These are phyloP conservation scores for Glycine tomentella DNA, from an alignment of 306 rosid species.

Conservation along the genomic window DNA sequence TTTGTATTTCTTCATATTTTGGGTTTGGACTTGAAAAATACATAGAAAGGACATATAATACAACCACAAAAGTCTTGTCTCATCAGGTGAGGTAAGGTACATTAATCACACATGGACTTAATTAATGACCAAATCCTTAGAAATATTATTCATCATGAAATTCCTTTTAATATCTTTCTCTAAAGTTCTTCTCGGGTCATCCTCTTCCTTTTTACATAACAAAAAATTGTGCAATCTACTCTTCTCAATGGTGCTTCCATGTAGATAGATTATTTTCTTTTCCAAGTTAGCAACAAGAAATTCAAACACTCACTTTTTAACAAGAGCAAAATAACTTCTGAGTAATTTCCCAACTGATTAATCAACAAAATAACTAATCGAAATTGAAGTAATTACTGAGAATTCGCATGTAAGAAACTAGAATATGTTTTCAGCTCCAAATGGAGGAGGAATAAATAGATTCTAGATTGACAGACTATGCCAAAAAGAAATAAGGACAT, in stretches of 20 bases:
- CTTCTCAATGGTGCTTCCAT: not conserved
- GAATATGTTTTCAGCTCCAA: conserved; percentile 5
- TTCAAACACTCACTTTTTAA: not conserved
- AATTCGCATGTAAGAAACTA: not conserved
- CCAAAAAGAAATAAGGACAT: not conserved
- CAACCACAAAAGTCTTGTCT: not conserved
- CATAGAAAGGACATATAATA: not conserved
- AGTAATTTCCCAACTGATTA: conserved; percentile 7
- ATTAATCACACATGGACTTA: not conserved
- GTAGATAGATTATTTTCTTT: not conserved
- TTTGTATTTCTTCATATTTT: conserved; percentile 2
- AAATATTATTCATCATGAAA: not conserved
- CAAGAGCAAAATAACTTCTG: conserved; percentile 1
- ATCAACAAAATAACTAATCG: conserved; percentile 2
- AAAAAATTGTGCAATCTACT: not conserved
- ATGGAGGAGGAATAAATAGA: not conserved
- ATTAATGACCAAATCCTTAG: not conserved
- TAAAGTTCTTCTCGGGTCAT: not conserved
- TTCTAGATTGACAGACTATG: not conserved
- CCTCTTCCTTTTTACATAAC: not conserved
- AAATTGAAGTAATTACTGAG: not conserved
- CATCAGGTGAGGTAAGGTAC: not conserved
- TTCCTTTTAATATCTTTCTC: not conserved
- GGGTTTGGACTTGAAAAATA: not conserved
- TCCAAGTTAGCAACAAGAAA: not conserved